These are phyloP conservation scores for Boletus bicolor DNA, from an alignment of 768 basidiomycete species.

Conservation along the genomic window DNA sequence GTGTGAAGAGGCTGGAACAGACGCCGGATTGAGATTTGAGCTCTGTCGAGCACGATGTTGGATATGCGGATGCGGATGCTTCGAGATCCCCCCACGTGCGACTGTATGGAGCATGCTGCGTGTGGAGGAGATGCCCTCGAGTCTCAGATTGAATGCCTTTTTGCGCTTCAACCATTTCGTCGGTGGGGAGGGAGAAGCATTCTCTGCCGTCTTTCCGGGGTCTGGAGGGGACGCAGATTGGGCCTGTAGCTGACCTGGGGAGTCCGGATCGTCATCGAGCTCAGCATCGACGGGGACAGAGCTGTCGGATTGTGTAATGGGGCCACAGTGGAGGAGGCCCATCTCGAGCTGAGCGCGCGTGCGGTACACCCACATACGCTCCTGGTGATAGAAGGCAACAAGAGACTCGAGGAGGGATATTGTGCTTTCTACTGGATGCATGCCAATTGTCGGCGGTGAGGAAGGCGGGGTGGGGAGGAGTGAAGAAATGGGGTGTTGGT, in stretches of 20 bases:
- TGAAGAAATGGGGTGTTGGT: slow-evolving; percentile 29
- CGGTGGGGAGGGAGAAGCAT: slow-evolving; percentile 23
- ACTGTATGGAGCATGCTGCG: slow-evolving; percentile 18
- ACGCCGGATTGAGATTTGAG: slow-evolving; percentile 31
- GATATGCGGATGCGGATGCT: slow-evolving; percentile 23
- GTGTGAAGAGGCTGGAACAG: slow-evolving; percentile 20
- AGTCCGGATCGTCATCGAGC: slow-evolving; percentile 22
- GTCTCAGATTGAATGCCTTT: slow-evolving; percentile 52
- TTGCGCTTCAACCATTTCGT: slow-evolving; percentile 55
- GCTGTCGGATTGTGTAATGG: slow-evolving; percentile 6
- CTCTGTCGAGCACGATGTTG: slow-evolving; percentile 31
- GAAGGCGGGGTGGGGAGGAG: slow-evolving; percentile 34
- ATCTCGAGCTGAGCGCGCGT: slow-evolving; percentile 60
- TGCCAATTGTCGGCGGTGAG: slow-evolving; percentile 30
- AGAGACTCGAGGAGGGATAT: slow-evolving; percentile 61
- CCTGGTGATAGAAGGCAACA: slow-evolving; percentile 64
- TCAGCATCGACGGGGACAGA: slow-evolving; percentile 6
- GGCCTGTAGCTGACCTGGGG: slow-evolving; percentile 3
- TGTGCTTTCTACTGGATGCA: slow-evolving; percentile 44
- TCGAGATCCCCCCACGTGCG: slow-evolving; percentile 25
- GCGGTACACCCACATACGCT: slow-evolving; percentile 69
- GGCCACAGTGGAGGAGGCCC: slow-evolving; percentile 31
- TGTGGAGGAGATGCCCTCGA: slow-evolving; percentile 40
- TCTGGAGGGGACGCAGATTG: slow-evolving; percentile 23
- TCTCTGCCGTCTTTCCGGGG: slow-evolving; percentile 32